These are phyloP conservation scores for Metarhizium sp. DNA, from an alignment of 2,329 filamentous ascomycete species.

Conservation along the genomic window DNA sequence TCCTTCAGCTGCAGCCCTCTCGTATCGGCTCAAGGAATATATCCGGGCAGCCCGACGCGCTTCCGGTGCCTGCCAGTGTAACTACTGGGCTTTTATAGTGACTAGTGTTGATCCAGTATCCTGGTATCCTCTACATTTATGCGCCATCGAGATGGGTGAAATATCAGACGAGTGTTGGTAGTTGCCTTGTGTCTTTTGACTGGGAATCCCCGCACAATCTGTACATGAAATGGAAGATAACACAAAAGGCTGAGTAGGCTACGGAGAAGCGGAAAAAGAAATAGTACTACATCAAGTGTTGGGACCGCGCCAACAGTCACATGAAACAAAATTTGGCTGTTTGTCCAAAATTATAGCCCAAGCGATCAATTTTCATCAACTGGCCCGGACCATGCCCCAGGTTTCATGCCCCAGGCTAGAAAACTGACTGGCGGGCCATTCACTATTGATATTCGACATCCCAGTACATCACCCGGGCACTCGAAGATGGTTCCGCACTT, in stretches of 20 bases:
- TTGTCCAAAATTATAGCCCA: not conserved
- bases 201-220: not conserved
- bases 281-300: too few species aligned
- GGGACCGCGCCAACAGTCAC: not conserved
- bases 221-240: not conserved
- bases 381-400: not conserved
- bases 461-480: not conserved
- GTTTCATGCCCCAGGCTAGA: not conserved
- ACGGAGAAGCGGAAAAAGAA: too few species aligned
- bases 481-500: not conserved
- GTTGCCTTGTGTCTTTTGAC: not conserved
- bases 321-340: not conserved
- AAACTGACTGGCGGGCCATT: not conserved
- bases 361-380: not conserved
- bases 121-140: not conserved
- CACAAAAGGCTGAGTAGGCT: not conserved
- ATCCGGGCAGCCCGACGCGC: slow-evolving; percentile 3
- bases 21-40: not conserved
- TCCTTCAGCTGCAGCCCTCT: slow-evolving; percentile 2
- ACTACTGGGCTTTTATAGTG: slow-evolving; percentile 6
- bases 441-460: not conserved
- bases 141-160: slow-evolving; percentile 1
- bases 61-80: slow-evolving; percentile 9
- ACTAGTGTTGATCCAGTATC: not conserved
- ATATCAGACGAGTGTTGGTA: not conserved